Percentiles rank a stretch among this genome's conserved stretches.
Conservation (phyloP, 495 filamentous ascomycete genomes). For the Penicillium ucsense region DNA sequence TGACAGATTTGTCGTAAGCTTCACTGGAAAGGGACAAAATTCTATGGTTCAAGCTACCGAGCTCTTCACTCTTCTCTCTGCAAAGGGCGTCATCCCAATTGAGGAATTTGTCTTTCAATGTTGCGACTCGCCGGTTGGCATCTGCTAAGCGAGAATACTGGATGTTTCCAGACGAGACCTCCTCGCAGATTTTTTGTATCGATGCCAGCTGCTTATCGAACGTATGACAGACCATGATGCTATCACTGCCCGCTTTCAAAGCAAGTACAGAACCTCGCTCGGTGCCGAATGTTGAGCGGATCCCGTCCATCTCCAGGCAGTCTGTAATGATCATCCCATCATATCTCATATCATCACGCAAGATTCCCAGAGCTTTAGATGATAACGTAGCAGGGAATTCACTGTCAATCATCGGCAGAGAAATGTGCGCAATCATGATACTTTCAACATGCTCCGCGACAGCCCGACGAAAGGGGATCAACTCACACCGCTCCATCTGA, state of each 20-base stretch:
- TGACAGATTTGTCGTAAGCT: constrained; percentile 33
- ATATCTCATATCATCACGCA: constrained; percentile 32
- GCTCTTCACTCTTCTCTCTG: constrained; percentile 5
- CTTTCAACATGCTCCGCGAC: constrained; percentile 31
- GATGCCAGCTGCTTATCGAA: constrained; percentile 35
- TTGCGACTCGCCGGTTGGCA: constrained; percentile 26
- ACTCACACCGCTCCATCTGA: constrained; percentile 29
- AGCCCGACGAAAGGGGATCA: constrained; percentile 35
- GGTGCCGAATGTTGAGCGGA: constrained; percentile 37
- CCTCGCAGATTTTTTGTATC: constrained; percentile 30
- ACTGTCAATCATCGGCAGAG: constrained; percentile 25
- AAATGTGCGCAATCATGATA: constrained; percentile 38
- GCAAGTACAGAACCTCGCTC: constrained; percentile 38
- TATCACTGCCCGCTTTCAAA: constrained; percentile 39
- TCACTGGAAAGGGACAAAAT: constrained; percentile 17
- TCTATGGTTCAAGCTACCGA: constrained; percentile 16
- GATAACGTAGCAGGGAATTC: constrained; percentile 32
- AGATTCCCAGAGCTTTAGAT: constrained; percentile 22
- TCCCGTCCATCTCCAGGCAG: constrained; percentile 39
- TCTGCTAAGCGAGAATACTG: constrained; percentile 21
- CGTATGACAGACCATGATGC: constrained; percentile 43
- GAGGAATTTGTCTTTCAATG: constrained; percentile 27
- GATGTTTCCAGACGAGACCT: constrained; percentile 29
- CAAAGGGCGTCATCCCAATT: constrained; percentile 19
- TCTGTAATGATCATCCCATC: constrained; percentile 32